phyloP scores from a whole-genome alignment of 495 filamentous ascomycete species.

The Hypoxylon rickii region DNA sequence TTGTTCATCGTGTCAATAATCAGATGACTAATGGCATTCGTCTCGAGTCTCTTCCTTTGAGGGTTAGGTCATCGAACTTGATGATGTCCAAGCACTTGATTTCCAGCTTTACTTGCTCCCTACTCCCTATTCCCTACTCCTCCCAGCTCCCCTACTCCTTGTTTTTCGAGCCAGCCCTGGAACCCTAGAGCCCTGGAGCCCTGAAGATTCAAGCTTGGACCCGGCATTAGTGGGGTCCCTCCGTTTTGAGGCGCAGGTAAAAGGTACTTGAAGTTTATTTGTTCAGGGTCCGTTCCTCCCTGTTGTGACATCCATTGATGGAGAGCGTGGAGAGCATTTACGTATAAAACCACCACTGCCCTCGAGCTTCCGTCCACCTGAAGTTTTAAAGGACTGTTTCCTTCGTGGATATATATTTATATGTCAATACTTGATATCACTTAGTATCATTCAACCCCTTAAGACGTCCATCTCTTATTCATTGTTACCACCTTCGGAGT shows the following conservation, averaged over 20 bases:
- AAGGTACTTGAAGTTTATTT: conserved; percentile 10
- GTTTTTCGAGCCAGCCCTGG: background rate
- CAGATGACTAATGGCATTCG: background rate
- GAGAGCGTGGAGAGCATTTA: background rate
- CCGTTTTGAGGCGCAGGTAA: conserved; percentile 29
- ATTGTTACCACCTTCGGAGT: too few relatives aligned
- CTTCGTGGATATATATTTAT: background rate
- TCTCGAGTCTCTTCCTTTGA: background rate
- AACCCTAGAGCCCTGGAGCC: conserved; percentile 4
- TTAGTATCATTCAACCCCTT: background rate
- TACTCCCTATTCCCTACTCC: too few relatives aligned
- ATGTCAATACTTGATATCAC: too few relatives aligned
- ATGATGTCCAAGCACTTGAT: background rate
- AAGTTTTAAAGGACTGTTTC: background rate
- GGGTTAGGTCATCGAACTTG: background rate
- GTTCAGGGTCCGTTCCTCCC: conserved; percentile 30
- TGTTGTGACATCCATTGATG: conserved; percentile 14
- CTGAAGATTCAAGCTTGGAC: too few relatives aligned
- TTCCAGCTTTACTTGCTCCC: too few relatives aligned
- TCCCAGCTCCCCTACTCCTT: too few relatives aligned
- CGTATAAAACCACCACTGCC: conserved; percentile 9
- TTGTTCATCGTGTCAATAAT: background rate
- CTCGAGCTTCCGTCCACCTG: background rate
- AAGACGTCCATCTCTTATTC: too few relatives aligned
- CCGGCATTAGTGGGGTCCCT: conserved; percentile 25